Evolutionary conservation across 441 rosid species (phyloP), one percentile per base, ranked within the genome.

Genomic region (Iberis amara): DNA sequence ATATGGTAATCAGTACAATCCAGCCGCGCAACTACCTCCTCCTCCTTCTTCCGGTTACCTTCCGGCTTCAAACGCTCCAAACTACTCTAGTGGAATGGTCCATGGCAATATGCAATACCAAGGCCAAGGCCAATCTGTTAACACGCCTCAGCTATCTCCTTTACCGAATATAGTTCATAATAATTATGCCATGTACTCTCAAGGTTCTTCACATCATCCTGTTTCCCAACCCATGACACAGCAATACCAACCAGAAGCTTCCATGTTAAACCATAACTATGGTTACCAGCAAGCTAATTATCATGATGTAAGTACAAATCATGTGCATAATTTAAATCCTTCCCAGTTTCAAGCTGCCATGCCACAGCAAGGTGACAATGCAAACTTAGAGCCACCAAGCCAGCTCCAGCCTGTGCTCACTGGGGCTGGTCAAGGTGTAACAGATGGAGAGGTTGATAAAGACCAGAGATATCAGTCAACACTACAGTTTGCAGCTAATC

Each of bases 401-500:
- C 56, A 47, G 49, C 88, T 64, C 44, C 90, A 81, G 65, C 61
- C 78, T 60, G 55, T 71, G 45, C 55, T 68, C 46, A 47, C 83
- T 65, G 90, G 78, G 31, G 53, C 74, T 71, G 72, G 64, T 60
- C 83, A 76, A 73, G 79, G 62, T 32, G 33, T 65, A 24, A 51
- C 83, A 59, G 89, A 80, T 60, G 72, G 26, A 41, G 95, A 86
- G 66, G 82, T 57, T 10, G 94, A 89, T 68, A 84, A 82, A 66
- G 83, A 86, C 64, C 87, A 86, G 71, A 70, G 94, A 11, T 90
- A 90, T 71, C 96, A 86, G 63, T 82, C 94, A 61, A 86, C 97
- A 6, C 67, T 90, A 39, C 94, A 90, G 65, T 84, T 90, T 78
- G 97, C 97, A 26, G 97, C 97, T 31, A 82, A 44, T 59, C 94